Percentiles rank a stretch among this genome's conserved stretches.
These are phyloP conservation scores for Mentha longifolia DNA, from an alignment of 257 asterid genomes.

Conservation along the genomic window DNA sequence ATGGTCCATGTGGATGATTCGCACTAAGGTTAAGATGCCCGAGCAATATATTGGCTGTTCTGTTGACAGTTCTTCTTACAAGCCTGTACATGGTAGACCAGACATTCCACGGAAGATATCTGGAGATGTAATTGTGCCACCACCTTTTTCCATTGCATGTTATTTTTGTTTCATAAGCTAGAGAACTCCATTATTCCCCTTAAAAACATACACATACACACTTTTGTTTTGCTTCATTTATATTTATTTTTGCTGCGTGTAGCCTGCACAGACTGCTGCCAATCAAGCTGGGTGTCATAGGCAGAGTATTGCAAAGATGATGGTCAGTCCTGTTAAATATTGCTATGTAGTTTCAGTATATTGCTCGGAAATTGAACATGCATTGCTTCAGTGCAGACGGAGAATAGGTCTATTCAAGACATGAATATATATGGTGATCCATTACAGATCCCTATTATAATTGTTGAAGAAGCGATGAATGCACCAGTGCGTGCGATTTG, in stretches of 20 bases:
- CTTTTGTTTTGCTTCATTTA: slow-evolving; percentile 5
- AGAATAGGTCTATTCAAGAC: slow-evolving; percentile 75
- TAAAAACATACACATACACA: not conserved
- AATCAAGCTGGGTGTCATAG: slow-evolving; percentile 75
- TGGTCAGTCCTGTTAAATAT: slow-evolving; percentile 49
- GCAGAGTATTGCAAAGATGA: slow-evolving; percentile 80
- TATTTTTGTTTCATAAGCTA: slow-evolving; percentile 12
- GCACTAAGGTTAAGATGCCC: slow-evolving; percentile 80
- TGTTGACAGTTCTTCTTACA: slow-evolving; percentile 58
- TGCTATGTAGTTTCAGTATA: slow-evolving; percentile 18
- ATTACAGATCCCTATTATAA: slow-evolving; percentile 70
- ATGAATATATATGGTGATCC: slow-evolving; percentile 80
- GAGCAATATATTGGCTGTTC: slow-evolving; percentile 68
- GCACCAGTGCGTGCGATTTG: slow-evolving; percentile 58
- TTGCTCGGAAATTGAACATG: slow-evolving; percentile 34
- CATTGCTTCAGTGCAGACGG: slow-evolving; percentile 58
- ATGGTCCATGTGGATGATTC: slow-evolving; percentile 89
- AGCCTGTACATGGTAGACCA: slow-evolving; percentile 55
- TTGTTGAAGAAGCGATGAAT: slow-evolving; percentile 70
- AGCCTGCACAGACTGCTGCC: slow-evolving; percentile 83
- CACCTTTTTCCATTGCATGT: slow-evolving; percentile 23
- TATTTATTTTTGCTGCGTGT: slow-evolving; percentile 35
- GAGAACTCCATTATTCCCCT: not conserved
- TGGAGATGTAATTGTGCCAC: slow-evolving; percentile 61
- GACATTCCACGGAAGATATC: slow-evolving; percentile 56